Percentiles rank a stretch among this genome's conserved stretches.
Conservation (phyloP, 805 yeast species). For the Priceomyces medius region DNA sequence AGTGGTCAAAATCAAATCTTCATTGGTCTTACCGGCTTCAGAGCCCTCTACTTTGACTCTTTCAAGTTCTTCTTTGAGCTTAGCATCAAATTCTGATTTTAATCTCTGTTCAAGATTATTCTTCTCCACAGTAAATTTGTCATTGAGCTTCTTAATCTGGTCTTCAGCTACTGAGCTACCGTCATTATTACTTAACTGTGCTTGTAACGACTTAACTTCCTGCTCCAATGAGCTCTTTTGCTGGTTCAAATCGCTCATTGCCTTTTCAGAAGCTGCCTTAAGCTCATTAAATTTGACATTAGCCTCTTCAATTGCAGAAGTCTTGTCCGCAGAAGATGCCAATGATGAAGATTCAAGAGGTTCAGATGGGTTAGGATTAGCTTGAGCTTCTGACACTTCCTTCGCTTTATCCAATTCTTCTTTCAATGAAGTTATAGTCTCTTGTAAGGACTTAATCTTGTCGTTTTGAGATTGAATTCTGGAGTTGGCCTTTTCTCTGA, state of each 20-base stretch:
- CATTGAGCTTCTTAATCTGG: slow-evolving; percentile 27
- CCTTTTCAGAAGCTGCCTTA: slow-evolving; percentile 12
- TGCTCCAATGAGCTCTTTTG: slow-evolving; percentile 13
- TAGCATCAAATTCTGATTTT: slow-evolving; percentile 17
- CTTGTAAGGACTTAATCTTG: slow-evolving; percentile 27
- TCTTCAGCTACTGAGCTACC: slow-evolving; percentile 10
- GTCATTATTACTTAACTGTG: slow-evolving; percentile 3
- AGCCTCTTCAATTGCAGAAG: slow-evolving; percentile 6
- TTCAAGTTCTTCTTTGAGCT: slow-evolving; percentile 14
- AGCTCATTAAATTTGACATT: slow-evolving; percentile 11
- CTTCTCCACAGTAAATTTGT: slow-evolving; percentile 13
- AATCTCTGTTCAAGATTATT: slow-evolving; percentile 8
- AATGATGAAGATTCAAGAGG: slow-evolving; percentile 5
- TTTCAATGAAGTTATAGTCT: slow-evolving; percentile 19
- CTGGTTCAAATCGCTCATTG: slow-evolving; percentile 11
- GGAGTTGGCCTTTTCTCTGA: slow-evolving; percentile 22
- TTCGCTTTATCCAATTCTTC: slow-evolving; percentile 17
- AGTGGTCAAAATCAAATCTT: no score
- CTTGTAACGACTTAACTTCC: slow-evolving; percentile 10
- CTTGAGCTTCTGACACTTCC: slow-evolving; percentile 4
- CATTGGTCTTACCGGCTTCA: slow-evolving; percentile 18
- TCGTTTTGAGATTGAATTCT: slow-evolving; percentile 22
- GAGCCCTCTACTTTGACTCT: slow-evolving; percentile 18
- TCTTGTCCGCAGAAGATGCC: no score
- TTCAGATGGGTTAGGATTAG: slow-evolving; percentile 4